A percentile compares a stretch with the other conserved stretches of the same genome.
These are phyloP conservation scores for Chrysochromulina parva DNA, from an alignment of 78 protist genomes.

Conservation along the genomic window DNA sequence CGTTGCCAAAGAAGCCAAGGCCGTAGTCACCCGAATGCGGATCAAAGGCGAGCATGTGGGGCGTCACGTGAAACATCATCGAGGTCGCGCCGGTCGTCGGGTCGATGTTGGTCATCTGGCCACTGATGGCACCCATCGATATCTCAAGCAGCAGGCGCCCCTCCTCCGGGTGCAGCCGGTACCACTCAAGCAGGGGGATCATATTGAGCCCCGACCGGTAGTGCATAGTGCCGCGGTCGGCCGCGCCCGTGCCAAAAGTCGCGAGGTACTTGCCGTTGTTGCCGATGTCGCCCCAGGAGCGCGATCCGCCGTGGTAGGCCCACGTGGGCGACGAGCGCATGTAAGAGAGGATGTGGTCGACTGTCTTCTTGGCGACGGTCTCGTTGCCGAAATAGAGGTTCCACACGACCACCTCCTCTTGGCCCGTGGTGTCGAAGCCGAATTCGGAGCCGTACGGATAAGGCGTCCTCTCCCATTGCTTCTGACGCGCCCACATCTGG, in stretches of 20 bases:
- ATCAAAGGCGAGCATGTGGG: neutral
- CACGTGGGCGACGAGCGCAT: neutral
- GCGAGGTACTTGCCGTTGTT: slow-evolving; percentile 11
- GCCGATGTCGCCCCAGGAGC: neutral
- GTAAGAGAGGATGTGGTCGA: neutral
- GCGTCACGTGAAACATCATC: neutral
- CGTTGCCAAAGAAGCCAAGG: neutral
- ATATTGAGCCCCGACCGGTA: slow-evolving; percentile 9
- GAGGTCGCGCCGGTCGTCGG: neutral
- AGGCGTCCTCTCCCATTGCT: neutral
- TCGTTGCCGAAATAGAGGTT: neutral
- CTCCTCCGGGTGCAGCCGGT: neutral
- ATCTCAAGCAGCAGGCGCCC: neutral
- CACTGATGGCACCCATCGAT: neutral
- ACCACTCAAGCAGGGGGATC: slow-evolving; percentile 4
- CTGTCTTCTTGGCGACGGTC: neutral
- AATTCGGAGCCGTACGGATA: slow-evolving; percentile 17
- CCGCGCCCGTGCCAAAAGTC: neutral
- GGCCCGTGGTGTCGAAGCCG: slow-evolving; percentile 15
- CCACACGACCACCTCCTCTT: slow-evolving; percentile 26
- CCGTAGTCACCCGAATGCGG: slow-evolving; percentile 19
- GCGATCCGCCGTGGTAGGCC: slow-evolving; percentile 13
- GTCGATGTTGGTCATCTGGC: neutral
- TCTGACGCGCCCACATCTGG: neutral
- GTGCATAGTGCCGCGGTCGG: slow-evolving; percentile 1